phyloP scores from a whole-genome alignment of 2,329 filamentous ascomycete genomes.

The Fusarium domesticum region DNA sequence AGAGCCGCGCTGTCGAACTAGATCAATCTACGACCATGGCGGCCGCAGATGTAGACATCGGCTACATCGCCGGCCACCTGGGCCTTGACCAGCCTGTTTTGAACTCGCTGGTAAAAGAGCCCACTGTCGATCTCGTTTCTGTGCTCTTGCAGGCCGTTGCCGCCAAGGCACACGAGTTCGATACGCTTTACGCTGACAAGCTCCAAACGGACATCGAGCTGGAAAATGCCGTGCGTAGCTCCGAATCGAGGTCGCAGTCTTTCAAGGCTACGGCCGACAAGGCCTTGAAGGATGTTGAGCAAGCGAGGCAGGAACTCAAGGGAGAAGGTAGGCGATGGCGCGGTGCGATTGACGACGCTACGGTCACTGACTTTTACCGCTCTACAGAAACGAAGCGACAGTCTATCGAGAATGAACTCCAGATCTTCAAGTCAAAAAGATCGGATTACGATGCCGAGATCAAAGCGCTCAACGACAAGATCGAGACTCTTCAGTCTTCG shows the following conservation, averaged over 20 bases:
- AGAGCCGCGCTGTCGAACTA: conserved; percentile 23
- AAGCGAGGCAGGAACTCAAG: conserved; percentile 75
- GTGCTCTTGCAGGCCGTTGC: conserved; percentile 72
- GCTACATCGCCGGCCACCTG: conserved; percentile 70
- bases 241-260: conserved; percentile 77
- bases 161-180: conserved; percentile 76
- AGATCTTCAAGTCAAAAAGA: conserved; percentile 70
- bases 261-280: conserved; percentile 81
- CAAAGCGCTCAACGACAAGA: conserved; percentile 74
- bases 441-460: conserved; percentile 72
- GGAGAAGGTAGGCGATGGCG: conserved; percentile 64
- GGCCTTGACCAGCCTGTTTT: conserved; percentile 65
- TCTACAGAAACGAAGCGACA: conserved; percentile 70
- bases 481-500: conserved; percentile 82
- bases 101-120: conserved; percentile 58
- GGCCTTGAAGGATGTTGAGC: conserved; percentile 77
- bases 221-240: conserved; percentile 80
- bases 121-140: conserved; percentile 75
- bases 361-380: conserved; percentile 13
- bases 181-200: conserved; percentile 82
- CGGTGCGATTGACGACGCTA: conserved; percentile 2
- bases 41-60: conserved; percentile 58
- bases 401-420: conserved; percentile 76
- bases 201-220: conserved; percentile 87
- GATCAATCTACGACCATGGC: conserved; percentile 38